Conservation (phyloP, 441 rosid genomes). For the Viola pubescens region DNA sequence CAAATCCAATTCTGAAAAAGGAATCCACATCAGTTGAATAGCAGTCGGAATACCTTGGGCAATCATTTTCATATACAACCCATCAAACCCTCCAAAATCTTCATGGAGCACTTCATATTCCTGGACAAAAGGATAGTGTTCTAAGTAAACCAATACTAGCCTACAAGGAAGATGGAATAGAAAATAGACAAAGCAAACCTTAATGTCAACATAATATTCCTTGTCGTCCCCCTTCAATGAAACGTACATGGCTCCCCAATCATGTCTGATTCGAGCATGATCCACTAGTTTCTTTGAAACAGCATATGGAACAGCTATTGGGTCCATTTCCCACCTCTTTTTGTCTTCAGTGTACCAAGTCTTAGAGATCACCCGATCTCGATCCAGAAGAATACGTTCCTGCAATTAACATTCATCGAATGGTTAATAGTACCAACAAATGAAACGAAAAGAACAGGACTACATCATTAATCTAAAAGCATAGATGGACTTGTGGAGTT, state of each 20-base stretch:
- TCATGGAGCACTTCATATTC: slow-evolving; percentile 81
- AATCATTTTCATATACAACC: slow-evolving; percentile 87
- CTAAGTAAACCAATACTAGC: slow-evolving; percentile 17
- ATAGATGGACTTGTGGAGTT: too few relatives aligned
- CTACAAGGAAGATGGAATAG: slow-evolving; percentile 15
- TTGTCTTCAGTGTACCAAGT: slow-evolving; percentile 86
- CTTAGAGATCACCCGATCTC: slow-evolving; percentile 84
- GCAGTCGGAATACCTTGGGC: slow-evolving; percentile 73
- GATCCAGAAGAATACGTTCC: slow-evolving; percentile 80
- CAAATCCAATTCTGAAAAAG: slow-evolving; percentile 73
- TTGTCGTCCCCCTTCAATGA: slow-evolving; percentile 76
- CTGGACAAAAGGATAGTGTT: slow-evolving; percentile 38
- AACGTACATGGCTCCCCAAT: slow-evolving; percentile 81
- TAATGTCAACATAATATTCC: slow-evolving; percentile 65
- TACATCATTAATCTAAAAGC: neutral
- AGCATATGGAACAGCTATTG: slow-evolving; percentile 80
- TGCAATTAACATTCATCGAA: slow-evolving; percentile 24
- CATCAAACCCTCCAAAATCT: slow-evolving; percentile 93
- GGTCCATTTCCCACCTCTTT: slow-evolving; percentile 86
- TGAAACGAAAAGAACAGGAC: slow-evolving; percentile 9
- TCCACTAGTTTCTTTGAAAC: slow-evolving; percentile 75
- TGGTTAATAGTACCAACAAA: slow-evolving; percentile 10
- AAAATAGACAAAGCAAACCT: slow-evolving; percentile 39
- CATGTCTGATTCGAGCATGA: slow-evolving; percentile 86
- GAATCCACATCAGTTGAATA: slow-evolving; percentile 91